Conservation (phyloP, 768 basidiomycete species). For the Tulasnella calospora region DNA sequence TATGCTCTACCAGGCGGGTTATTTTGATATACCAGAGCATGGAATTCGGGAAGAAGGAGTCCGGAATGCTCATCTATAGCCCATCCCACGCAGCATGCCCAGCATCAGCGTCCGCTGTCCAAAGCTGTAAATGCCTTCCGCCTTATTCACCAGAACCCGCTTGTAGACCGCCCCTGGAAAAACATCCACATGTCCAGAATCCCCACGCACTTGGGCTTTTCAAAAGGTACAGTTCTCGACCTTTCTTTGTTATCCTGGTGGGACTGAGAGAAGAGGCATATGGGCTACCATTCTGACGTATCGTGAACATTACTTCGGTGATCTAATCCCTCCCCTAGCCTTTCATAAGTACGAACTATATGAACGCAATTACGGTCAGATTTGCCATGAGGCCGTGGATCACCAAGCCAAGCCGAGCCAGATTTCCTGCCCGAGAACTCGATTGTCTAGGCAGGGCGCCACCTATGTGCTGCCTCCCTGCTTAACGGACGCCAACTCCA, state of each 20-base stretch:
- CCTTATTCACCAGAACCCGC: not conserved
- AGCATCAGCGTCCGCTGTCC: not conserved
- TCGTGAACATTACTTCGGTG: too few species aligned
- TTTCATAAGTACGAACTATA: too few species aligned
- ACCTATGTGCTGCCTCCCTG: not conserved
- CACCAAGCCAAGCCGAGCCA: not conserved
- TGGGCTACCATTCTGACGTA: too few species aligned
- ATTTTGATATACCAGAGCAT: not conserved
- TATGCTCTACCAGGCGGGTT: not conserved
- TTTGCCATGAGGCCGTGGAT: not conserved
- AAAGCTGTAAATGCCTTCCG: not conserved
- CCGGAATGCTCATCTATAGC: not conserved
- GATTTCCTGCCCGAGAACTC: not conserved
- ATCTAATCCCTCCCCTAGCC: too few species aligned
- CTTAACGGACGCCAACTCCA: not conserved
- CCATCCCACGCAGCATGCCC: not conserved
- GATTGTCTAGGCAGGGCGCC: not conserved
- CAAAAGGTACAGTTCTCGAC: not conserved
- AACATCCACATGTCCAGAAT: not conserved
- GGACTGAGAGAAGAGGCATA: too few species aligned
- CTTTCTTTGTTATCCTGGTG: not conserved
- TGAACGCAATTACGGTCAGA: not conserved
- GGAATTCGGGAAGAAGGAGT: too few species aligned
- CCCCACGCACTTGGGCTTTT: conserved; percentile 10
- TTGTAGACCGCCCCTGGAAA: not conserved